Percentiles rank a stretch among this genome's conserved stretches.
These are phyloP conservation scores for Evernia prunastri DNA, from an alignment of 495 filamentous ascomycete species.

Conservation along the genomic window DNA sequence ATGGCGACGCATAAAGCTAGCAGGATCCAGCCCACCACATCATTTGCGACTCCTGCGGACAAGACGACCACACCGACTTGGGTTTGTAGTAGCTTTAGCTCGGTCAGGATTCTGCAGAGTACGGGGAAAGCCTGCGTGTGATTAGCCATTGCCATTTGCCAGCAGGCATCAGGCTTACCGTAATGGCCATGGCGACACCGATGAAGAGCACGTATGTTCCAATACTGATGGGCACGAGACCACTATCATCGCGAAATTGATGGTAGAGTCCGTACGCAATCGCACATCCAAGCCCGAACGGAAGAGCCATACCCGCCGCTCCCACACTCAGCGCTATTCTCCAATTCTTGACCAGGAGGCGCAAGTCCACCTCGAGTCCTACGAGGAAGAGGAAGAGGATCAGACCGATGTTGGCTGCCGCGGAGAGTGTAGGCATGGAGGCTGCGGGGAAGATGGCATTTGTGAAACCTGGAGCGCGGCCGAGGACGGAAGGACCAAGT, in stretches of 20 bases:
- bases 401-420: constrained; percentile 85
- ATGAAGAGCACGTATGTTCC: constrained; percentile 88
- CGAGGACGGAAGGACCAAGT: constrained; percentile 80
- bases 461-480: constrained; percentile 74
- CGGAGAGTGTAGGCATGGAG: constrained; percentile 67
- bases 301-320: constrained; percentile 76
- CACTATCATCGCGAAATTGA: constrained; percentile 61
- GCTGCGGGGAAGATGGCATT: constrained; percentile 66
- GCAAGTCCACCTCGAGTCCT: constrained; percentile 85
- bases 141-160: background rate
- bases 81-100: constrained; percentile 80
- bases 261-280: constrained; percentile 85
- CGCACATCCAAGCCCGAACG: constrained; percentile 60
- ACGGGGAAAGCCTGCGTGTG: constrained; percentile 73
- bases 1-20: constrained; percentile 90
- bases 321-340: constrained; percentile 75
- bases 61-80: constrained; percentile 85
- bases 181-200: constrained; percentile 91
- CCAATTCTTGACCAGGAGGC: constrained; percentile 84
- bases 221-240: constrained; percentile 60
- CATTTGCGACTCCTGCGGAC: constrained; percentile 92
- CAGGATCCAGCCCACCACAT: constrained; percentile 91
- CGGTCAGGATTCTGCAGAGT: constrained; percentile 87
- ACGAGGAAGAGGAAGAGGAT: constrained; percentile 90
- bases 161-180: constrained; percentile 35